phyloP scores from a whole-genome alignment of 805 yeast species.

The Wickerhamiella dianesei region DNA sequence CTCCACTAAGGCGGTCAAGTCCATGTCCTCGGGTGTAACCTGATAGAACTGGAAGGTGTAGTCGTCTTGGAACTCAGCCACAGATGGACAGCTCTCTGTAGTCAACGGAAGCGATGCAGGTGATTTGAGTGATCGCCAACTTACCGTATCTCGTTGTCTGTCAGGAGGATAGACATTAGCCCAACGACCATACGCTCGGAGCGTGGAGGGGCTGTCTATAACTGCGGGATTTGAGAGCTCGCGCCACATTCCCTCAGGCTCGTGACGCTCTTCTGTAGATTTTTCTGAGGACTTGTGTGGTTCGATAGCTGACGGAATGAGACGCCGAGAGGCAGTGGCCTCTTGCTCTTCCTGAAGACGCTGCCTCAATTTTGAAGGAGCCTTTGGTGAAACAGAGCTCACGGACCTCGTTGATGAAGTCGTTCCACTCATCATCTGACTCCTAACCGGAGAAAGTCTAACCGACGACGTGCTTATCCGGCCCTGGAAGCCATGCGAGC shows the following conservation, averaged over 20 bases:
- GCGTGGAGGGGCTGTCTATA: constrained; percentile 35
- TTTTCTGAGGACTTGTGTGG: background rate
- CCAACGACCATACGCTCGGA: constrained; percentile 74
- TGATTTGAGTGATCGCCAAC: constrained; percentile 85
- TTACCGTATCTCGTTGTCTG: constrained; percentile 52
- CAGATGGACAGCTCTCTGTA: constrained; percentile 62
- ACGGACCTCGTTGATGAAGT: background rate
- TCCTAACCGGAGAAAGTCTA: background rate
- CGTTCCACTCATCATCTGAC: background rate
- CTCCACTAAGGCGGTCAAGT: constrained; percentile 44
- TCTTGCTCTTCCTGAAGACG: background rate
- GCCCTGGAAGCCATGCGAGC: background rate
- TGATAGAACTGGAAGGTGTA: constrained; percentile 78
- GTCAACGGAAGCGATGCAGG: constrained; percentile 89
- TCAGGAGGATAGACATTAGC: constrained; percentile 72
- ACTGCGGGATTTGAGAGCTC: constrained; percentile 61
- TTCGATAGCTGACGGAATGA: background rate
- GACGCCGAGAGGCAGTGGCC: background rate
- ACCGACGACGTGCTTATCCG: background rate
- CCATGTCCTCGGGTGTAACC: constrained; percentile 12
- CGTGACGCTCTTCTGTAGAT: background rate
- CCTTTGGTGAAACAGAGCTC: background rate
- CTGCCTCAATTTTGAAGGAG: background rate
- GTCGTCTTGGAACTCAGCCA: constrained; percentile 51
- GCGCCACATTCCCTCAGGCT: constrained; percentile 37